phyloP scores from a whole-genome alignment of 371 early-diverging fungal species.

The Lichtheimia ornata region DNA sequence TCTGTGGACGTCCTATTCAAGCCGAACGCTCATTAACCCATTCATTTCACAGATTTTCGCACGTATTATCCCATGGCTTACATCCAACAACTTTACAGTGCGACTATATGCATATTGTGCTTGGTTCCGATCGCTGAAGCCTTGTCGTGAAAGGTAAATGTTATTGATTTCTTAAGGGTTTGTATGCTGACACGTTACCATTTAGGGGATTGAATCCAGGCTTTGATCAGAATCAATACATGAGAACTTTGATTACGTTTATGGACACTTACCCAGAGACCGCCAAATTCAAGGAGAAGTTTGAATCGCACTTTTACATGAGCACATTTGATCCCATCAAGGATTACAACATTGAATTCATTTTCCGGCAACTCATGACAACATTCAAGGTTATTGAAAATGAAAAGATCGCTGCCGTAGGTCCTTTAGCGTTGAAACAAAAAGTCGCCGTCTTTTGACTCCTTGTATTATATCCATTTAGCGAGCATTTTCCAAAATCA shows the following conservation, averaged over 20 bases:
- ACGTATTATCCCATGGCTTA: conserved; percentile 40
- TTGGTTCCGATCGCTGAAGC: conserved; percentile 34
- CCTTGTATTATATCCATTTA: conserved; percentile 7
- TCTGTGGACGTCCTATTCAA: background rate
- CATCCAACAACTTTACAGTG: conserved; percentile 45
- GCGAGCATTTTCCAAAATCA: conserved; percentile 38
- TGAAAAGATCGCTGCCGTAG: conserved; percentile 57
- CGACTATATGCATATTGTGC: conserved; percentile 40
- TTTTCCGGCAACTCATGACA: conserved; percentile 53
- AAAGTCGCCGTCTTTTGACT: background rate
- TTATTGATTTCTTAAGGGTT: background rate
- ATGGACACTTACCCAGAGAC: conserved; percentile 49
- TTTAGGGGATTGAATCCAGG: conserved; percentile 18
- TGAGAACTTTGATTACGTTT: conserved; percentile 28
- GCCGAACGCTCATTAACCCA: background rate
- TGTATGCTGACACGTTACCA: background rate
- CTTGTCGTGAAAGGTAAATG: conserved; percentile 24
- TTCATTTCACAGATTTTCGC: conserved; percentile 27
- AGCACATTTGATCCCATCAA: conserved; percentile 51
- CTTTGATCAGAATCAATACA: conserved; percentile 27
- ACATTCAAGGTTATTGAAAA: conserved; percentile 54
- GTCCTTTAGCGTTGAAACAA: background rate
- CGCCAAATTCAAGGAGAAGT: conserved; percentile 46
- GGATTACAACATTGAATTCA: conserved; percentile 61
- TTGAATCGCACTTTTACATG: conserved; percentile 48